Percentiles rank a stretch among this genome's conserved stretches.
Evolutionary conservation across 352 stramenopile species (phyloP).

Genomic region (Phytophthora rubi): DNA sequence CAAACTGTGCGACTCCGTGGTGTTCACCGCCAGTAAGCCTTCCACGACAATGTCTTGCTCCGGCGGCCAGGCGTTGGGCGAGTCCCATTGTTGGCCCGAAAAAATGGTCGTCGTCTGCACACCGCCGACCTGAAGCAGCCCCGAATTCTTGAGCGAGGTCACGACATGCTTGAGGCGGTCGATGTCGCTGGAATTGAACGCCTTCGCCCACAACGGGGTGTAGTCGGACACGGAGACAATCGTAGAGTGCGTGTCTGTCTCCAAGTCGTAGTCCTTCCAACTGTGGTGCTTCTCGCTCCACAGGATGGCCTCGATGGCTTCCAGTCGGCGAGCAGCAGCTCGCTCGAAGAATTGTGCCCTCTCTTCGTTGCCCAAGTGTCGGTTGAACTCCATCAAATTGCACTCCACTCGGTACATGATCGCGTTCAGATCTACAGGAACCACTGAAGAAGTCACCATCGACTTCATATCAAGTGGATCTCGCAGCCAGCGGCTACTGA

Average conservation of each 20-base stretch:
- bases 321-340: constrained; percentile 44
- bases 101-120: constrained; percentile 72
- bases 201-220: constrained; percentile 78
- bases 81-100: constrained; percentile 89
- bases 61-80: constrained; percentile 87
- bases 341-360: constrained; percentile 53
- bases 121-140: constrained; percentile 67
- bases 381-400: constrained; percentile 76
- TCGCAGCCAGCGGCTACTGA: constrained; percentile 86
- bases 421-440: constrained; percentile 88
- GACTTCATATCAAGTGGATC: constrained; percentile 70
- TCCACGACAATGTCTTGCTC: constrained; percentile 86
- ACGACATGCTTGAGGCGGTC: constrained; percentile 57
- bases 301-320: constrained; percentile 74
- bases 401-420: constrained; percentile 83
- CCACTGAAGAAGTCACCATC: constrained; percentile 69
- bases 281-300: constrained; percentile 60
- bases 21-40: constrained; percentile 68
- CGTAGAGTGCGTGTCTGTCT: constrained; percentile 48
- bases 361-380: constrained; percentile 47
- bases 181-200: constrained; percentile 55
- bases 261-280: constrained; percentile 83
- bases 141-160: constrained; percentile 55
- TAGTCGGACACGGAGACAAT: constrained; percentile 75
- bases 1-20: constrained; percentile 52